These are phyloP conservation scores for Fistulina hepatica DNA, from an alignment of 1,284 basidiomycete genomes.

Conservation along the genomic window DNA sequence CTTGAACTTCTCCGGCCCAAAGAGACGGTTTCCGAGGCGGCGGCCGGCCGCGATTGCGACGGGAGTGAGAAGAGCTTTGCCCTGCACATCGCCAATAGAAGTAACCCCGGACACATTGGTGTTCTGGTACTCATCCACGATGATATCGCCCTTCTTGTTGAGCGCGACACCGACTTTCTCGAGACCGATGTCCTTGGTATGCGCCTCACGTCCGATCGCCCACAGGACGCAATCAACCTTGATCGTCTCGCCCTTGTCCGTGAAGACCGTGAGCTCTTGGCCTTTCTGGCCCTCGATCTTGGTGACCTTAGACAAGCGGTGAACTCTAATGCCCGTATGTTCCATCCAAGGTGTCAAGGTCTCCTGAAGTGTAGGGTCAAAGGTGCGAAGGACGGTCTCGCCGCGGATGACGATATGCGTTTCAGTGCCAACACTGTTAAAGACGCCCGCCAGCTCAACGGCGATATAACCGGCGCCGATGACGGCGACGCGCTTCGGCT, in stretches of 20 bases:
- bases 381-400: slow-evolving; percentile 84
- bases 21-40: slow-evolving; percentile 81
- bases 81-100: slow-evolving; percentile 87
- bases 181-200: slow-evolving; percentile 72
- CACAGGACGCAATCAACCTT: slow-evolving; percentile 88
- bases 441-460: slow-evolving; percentile 86
- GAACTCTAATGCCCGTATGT: slow-evolving; percentile 82
- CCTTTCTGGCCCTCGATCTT: slow-evolving; percentile 70
- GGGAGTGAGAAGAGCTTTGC: slow-evolving; percentile 91
- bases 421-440: slow-evolving; percentile 80
- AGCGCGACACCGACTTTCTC: slow-evolving; percentile 71
- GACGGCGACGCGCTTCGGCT: slow-evolving; percentile 89
- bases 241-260: slow-evolving; percentile 61
- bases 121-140: slow-evolving; percentile 89
- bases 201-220: slow-evolving; percentile 87
- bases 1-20: slow-evolving; percentile 77
- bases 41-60: slow-evolving; percentile 97
- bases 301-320: slow-evolving; percentile 68
- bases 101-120: slow-evolving; percentile 65
- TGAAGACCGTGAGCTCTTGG: slow-evolving; percentile 55
- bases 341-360: slow-evolving; percentile 91
- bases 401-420: slow-evolving; percentile 88
- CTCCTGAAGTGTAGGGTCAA: slow-evolving; percentile 84
- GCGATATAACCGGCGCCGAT: slow-evolving; percentile 98
- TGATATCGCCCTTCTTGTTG: slow-evolving; percentile 70